Evolutionary conservation across 495 filamentous ascomycete species (phyloP).

Genomic region (Xylaria longipes): DNA sequence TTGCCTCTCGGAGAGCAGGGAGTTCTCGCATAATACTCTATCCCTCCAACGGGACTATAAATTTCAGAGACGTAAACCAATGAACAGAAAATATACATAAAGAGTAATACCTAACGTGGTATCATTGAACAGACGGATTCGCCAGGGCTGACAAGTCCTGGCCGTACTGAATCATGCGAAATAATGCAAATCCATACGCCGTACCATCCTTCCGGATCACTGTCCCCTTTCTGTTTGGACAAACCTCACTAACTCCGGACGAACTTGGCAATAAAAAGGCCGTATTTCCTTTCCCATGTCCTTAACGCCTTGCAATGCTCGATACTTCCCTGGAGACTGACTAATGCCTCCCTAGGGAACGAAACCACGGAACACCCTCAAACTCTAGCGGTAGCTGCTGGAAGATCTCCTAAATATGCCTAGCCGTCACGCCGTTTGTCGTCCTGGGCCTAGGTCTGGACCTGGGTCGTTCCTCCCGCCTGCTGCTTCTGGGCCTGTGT

Average conservation of each 20-base stretch:
- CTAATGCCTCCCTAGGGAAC: not conserved
- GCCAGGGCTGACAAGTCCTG: not conserved
- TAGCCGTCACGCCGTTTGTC: slow-evolving; percentile 15
- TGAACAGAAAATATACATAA: not conserved
- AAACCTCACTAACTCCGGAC: not conserved
- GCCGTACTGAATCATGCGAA: no score
- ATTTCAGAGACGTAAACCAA: not conserved
- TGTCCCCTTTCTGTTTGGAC: no score
- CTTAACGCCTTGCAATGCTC: slow-evolving; percentile 27
- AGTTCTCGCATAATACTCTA: not conserved
- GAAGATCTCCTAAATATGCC: slow-evolving; percentile 15
- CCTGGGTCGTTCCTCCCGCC: slow-evolving; percentile 5
- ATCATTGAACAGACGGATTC: not conserved
- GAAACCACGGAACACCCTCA: not conserved
- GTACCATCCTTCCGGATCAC: not conserved
- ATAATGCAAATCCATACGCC: not conserved
- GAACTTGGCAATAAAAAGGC: not conserved
- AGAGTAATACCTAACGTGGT: not conserved
- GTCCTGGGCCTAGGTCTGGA: slow-evolving; percentile 12
- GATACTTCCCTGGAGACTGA: not conserved
- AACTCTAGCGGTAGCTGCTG: slow-evolving; percentile 15
- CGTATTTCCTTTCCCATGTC: not conserved
- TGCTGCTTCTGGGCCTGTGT: slow-evolving; percentile 15
- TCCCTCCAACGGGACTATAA: not conserved
- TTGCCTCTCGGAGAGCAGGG: no score